A percentile compares a stretch with the other conserved stretches of the same genome.
Conservation (phyloP, 78 protist species). For the Isochrysis galbana region DNA sequence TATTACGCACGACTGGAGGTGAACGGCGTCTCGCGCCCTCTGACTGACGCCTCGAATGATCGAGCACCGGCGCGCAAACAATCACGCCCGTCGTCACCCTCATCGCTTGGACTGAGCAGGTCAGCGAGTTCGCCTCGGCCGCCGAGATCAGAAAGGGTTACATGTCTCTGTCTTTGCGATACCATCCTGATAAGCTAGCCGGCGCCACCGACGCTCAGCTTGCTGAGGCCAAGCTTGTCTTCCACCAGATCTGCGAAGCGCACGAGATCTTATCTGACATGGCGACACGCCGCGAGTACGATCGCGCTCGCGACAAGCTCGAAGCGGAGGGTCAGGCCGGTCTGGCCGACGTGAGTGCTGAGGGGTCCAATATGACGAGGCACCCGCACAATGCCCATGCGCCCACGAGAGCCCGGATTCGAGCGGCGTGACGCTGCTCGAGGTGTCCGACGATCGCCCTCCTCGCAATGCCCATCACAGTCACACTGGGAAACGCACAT, state of each 20-base stretch:
- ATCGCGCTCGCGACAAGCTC: neutral
- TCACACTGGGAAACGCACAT: too few relatives aligned
- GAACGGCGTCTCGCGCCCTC: too few relatives aligned
- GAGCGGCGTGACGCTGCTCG: too few relatives aligned
- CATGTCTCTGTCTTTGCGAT: neutral
- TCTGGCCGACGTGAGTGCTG: neutral
- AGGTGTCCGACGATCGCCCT: too few relatives aligned
- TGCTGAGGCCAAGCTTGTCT: neutral
- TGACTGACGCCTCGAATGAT: too few relatives aligned
- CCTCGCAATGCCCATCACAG: too few relatives aligned
- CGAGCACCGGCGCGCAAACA: too few relatives aligned
- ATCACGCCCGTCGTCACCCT: too few relatives aligned
- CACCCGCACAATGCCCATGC: too few relatives aligned
- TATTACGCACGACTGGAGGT: neutral
- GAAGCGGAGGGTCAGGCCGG: neutral
- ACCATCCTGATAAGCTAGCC: neutral
- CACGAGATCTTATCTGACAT: neutral
- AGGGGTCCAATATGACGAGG: too few relatives aligned
- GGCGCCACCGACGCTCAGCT: neutral
- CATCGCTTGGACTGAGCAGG: too few relatives aligned
- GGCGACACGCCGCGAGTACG: neutral
- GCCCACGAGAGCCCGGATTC: too few relatives aligned
- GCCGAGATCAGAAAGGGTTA: neutral
- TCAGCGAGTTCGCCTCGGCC: neutral
- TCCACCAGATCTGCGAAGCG: neutral